phyloP scores from a whole-genome alignment of 257 asterid genomes.

The Scutellaria galericulata region DNA sequence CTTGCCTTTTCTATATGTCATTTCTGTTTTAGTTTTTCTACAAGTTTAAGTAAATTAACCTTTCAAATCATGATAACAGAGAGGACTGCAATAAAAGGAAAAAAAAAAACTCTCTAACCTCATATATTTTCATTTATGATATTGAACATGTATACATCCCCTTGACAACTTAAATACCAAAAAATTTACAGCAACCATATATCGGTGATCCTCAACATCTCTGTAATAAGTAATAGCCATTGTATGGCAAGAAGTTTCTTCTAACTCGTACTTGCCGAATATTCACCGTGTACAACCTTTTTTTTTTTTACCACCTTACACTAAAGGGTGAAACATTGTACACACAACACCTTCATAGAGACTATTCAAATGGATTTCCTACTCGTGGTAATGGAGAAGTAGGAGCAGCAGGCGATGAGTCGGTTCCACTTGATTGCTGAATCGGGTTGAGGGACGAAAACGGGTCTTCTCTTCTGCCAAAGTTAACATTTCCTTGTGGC shows the following conservation, averaged over 20 bases:
- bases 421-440: slow-evolving; percentile 43
- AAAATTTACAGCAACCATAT: not conserved
- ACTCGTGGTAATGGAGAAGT: slow-evolving; percentile 47
- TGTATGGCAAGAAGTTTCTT: not conserved
- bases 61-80: not conserved
- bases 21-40: not conserved
- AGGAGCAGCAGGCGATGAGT: slow-evolving; percentile 36
- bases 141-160: not conserved
- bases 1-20: not conserved
- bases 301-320: not conserved
- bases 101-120: not conserved
- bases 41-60: slow-evolving; percentile 18
- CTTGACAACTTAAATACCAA: not conserved
- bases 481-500: slow-evolving; percentile 51
- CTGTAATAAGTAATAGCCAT: not conserved
- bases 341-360: slow-evolving; percentile 2
- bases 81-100: not conserved
- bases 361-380: slow-evolving; percentile 81
- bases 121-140: not conserved
- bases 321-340: not conserved
- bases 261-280: not conserved
- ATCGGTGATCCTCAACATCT: not conserved
- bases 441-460: slow-evolving; percentile 67
- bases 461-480: slow-evolving; percentile 48
- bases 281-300: not conserved